Evolutionary conservation across 768 basidiomycete species (phyloP).

Genomic region (Nidularia sp.): DNA sequence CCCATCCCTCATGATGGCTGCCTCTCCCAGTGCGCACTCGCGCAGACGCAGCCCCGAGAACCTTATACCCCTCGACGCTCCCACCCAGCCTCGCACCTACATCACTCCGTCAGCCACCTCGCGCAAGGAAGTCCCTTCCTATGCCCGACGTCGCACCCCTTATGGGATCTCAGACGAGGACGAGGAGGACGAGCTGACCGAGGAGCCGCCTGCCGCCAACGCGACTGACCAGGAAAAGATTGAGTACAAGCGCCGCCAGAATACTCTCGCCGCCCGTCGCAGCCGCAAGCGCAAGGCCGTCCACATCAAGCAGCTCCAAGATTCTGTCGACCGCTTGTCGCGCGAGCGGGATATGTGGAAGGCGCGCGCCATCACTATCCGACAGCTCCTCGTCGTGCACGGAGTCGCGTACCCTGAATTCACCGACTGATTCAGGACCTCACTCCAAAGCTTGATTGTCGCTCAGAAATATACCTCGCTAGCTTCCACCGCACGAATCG

Average conservation of each 20-base stretch:
- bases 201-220: constrained; percentile 33
- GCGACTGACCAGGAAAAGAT: constrained; percentile 61
- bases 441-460: too few species aligned
- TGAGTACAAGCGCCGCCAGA: constrained; percentile 75
- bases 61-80: constrained; percentile 71
- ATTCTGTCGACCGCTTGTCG: not conserved
- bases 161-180: constrained; percentile 38
- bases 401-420: not conserved
- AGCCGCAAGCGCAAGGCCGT: constrained; percentile 34
- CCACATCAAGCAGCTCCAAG: not conserved
- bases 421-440: not conserved
- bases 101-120: constrained; percentile 70
- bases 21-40: too few species aligned
- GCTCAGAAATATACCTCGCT: too few species aligned
- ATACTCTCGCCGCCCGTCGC: constrained; percentile 81
- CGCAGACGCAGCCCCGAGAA: constrained; percentile 41
- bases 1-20: not conserved
- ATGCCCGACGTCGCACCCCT: constrained; percentile 56
- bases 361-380: not conserved
- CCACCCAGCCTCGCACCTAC: constrained; percentile 78
- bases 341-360: not conserved
- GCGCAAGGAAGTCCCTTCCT: constrained; percentile 71
- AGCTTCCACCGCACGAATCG: too few species aligned
- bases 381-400: not conserved
- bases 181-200: constrained; percentile 49